Base-by-base conservation (phyloP, 805 yeast genomes). In the Candida nonsorbophila region DNA sequence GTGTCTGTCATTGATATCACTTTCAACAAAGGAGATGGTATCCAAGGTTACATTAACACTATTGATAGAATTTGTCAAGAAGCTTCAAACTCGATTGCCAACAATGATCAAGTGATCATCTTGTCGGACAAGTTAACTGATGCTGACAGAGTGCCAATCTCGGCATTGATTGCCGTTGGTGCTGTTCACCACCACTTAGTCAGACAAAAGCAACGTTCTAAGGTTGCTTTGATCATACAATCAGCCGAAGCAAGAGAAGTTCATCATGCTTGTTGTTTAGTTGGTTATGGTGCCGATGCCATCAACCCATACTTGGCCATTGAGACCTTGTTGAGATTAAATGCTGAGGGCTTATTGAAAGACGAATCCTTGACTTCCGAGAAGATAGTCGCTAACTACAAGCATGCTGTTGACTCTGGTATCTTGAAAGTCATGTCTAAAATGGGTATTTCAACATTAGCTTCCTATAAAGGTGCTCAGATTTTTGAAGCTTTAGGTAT, bases 381-480 rank as follows among this genome's bases (percentile, higher is more conserved):
- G 18, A 52, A 74, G 42, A 70, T 87, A 36, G 59, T 88, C 38
- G 68, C 68, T 29, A 90, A 90, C 67, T 90, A 86, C 65, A 84
- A 81, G 53, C 70, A 77, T 42, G 81, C 97, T 8, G 70, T 84
- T 36, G 94, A 90, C 52, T 82, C 86, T 32, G 97, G 97, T 61
- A 81, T 90, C 45, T 67, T 86, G 47, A 90, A 92, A 68, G 97
- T 92, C 36, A 90, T 90, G 98, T 86, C 97, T 20, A 90, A 92
- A 71, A 92, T 90, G 97, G 98, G 98, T 70, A 92, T 90, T 47
- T 88, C 97, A 18, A 92, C 98, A 17, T 69, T 90, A 55, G 96
- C 97, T 8, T 85, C 96, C n/a, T 90, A 90, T 65, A 90, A 90
- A 65, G 97, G 97, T 60, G 98, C 98, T 16, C 98, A 90, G 67